Evolutionary conservation across 2,329 filamentous ascomycete genomes (phyloP).

Genomic region (Penicillium sp.): DNA sequence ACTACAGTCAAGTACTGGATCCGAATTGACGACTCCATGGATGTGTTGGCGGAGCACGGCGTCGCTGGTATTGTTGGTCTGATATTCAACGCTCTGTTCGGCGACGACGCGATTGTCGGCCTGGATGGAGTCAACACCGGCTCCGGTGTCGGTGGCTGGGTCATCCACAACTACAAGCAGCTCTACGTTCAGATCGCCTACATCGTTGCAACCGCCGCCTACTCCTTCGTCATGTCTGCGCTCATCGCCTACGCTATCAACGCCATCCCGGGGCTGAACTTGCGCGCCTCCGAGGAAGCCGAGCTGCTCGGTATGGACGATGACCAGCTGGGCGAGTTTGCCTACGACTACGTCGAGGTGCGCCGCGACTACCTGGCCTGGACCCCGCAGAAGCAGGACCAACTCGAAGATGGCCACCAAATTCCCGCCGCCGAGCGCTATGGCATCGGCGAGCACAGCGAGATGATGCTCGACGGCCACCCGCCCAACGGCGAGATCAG

Average conservation of each 20-base stretch:
- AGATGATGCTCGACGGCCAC: conserved; percentile 49
- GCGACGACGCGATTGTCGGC: conserved; percentile 67
- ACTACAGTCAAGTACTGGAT: conserved; percentile 63
- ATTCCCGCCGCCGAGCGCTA: conserved; percentile 60
- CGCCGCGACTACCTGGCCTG: conserved; percentile 52
- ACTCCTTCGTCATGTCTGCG: conserved; percentile 66
- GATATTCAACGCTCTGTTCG: conserved; percentile 73
- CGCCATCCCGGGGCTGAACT: conserved; percentile 66
- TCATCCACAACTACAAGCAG: conserved; percentile 68
- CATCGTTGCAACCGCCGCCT: conserved; percentile 61
- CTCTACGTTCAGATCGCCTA: conserved; percentile 70
- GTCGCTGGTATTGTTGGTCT: conserved; percentile 80
- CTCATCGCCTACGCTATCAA: conserved; percentile 69
- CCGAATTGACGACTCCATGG: conserved; percentile 80
- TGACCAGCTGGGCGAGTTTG: conserved; percentile 52
- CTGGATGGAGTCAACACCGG: conserved; percentile 64
- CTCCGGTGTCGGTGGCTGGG: conserved; percentile 59
- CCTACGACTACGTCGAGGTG: conserved; percentile 53
- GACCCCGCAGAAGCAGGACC: conserved; percentile 47
- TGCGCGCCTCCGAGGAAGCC: conserved; percentile 64
- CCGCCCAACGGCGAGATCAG: conserved; percentile 25
- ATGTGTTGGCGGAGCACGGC: conserved; percentile 87
- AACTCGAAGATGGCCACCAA: conserved; percentile 49
- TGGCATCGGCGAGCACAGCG: conserved; percentile 58
- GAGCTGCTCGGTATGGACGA: conserved; percentile 64